phyloP scores from a whole-genome alignment of 2,329 filamentous ascomycete genomes.

The Lomentospora prolificans region DNA sequence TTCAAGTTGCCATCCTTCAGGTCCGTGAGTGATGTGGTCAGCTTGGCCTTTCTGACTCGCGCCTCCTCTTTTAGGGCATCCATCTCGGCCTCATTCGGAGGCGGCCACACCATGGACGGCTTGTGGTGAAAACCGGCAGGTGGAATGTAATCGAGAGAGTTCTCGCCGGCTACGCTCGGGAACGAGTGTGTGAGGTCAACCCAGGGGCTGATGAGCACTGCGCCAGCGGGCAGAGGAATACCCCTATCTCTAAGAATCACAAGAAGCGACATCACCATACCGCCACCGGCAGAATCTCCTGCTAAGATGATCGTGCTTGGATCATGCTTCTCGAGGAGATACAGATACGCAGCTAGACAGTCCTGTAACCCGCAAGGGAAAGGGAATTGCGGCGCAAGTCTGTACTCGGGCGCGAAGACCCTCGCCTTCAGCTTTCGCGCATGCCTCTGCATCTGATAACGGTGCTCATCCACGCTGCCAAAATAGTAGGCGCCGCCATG shows the following conservation, averaged over 20 bases:
- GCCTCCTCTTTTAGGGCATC: slow-evolving; percentile 40
- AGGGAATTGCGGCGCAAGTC: slow-evolving; percentile 85
- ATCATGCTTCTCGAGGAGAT: slow-evolving; percentile 66
- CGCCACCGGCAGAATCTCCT: slow-evolving; percentile 87
- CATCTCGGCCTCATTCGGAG: slow-evolving; percentile 71
- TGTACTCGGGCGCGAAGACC: slow-evolving; percentile 78
- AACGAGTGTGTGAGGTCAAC: slow-evolving; percentile 94
- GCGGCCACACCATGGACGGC: slow-evolving; percentile 86
- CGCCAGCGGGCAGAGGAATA: slow-evolving; percentile 77
- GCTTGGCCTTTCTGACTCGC: slow-evolving; percentile 26
- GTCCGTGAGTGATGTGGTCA: background rate
- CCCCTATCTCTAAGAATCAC: slow-evolving; percentile 74
- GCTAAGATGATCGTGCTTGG: slow-evolving; percentile 77
- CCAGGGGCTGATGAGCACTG: slow-evolving; percentile 88
- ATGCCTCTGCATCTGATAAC: slow-evolving; percentile 96
- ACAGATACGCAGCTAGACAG: slow-evolving; percentile 78
- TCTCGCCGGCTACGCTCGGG: slow-evolving; percentile 69
- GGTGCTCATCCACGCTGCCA: slow-evolving; percentile 88
- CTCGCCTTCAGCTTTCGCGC: slow-evolving; percentile 86
- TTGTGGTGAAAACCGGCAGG: slow-evolving; percentile 80
- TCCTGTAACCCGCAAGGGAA: slow-evolving; percentile 91
- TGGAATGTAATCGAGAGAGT: slow-evolving; percentile 79
- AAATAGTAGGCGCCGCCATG: slow-evolving; percentile 96
- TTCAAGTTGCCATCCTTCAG: slow-evolving; percentile 12
- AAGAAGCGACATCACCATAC: slow-evolving; percentile 75